A percentile compares a stretch with the other conserved stretches of the same genome.
Conservation (phyloP, 345 rosid species). For the Syzygium aromaticum region DNA sequence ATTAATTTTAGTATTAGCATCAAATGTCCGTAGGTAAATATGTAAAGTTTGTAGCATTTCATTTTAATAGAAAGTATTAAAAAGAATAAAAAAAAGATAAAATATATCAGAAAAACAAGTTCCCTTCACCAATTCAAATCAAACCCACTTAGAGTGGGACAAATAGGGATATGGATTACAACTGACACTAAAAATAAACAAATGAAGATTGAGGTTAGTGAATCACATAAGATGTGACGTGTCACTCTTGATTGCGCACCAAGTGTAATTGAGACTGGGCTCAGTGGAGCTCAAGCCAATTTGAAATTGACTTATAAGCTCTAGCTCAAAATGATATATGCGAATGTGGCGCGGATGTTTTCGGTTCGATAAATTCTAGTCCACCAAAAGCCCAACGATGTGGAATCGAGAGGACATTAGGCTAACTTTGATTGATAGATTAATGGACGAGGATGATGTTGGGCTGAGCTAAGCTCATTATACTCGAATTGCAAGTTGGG, state of each 20-base stretch:
- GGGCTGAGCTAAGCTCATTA: background rate
- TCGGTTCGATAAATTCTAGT: background rate
- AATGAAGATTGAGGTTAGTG: background rate
- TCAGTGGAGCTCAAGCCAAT: background rate
- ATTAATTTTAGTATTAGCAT: no score
- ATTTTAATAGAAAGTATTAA: no score
- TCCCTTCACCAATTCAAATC: background rate
- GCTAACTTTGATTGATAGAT: background rate
- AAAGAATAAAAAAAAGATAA: no score
- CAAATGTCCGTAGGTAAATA: no score
- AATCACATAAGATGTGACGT: background rate
- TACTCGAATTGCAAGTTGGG: no score
- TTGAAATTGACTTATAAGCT: background rate
- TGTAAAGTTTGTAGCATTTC: background rate
- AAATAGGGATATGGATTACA: background rate
- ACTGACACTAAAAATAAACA: no score
- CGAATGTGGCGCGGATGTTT: background rate
- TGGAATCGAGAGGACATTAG: background rate
- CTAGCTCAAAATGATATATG: background rate
- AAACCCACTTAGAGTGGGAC: background rate
- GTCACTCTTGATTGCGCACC: background rate
- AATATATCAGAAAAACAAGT: background rate
- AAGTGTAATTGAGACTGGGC: rapidly evolving
- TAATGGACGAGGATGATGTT: background rate
- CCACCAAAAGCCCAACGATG: background rate